phyloP scores from a whole-genome alignment of 106 monocot genomes.

The Narthecium ossifragum region DNA sequence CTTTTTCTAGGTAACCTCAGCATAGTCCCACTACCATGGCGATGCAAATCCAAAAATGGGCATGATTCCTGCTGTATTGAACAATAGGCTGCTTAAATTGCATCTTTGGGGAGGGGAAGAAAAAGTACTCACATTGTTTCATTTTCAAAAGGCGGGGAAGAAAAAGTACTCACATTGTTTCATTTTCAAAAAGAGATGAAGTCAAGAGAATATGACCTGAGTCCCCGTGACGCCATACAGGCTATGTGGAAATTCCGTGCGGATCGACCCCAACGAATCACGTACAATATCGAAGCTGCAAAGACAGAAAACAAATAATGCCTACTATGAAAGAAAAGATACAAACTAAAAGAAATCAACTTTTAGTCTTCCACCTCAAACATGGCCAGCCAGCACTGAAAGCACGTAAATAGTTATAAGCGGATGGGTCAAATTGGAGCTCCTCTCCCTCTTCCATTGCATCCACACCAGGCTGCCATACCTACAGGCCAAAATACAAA shows the following conservation, averaged over 20 bases:
- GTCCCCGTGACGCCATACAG: slow-evolving; percentile 92
- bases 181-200: slow-evolving; percentile 1
- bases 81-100: too few species aligned
- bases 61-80: too few species aligned
- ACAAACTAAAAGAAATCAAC: slow-evolving; percentile 1
- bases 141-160: too few species aligned
- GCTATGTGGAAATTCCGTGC: slow-evolving; percentile 90
- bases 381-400: slow-evolving; percentile 96
- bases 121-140: too few species aligned
- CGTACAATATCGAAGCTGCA: slow-evolving; percentile 83
- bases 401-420: slow-evolving; percentile 83
- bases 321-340: neutral
- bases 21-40: too few species aligned
- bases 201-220: slow-evolving; percentile 40
- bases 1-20: too few species aligned
- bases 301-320: slow-evolving; percentile 5
- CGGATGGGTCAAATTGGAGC: slow-evolving; percentile 87
- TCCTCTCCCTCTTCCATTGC: slow-evolving; percentile 93
- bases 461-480: slow-evolving; percentile 96
- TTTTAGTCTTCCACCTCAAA: slow-evolving; percentile 46
- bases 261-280: slow-evolving; percentile 84
- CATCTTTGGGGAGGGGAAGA: too few species aligned
- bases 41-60: too few species aligned
- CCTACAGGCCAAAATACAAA: slow-evolving; percentile 25
- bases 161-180: too few species aligned